Evolutionary conservation across 495 filamentous ascomycete species (phyloP), one percentile per base, ranked within the genome.

Genomic region (Rostrohypoxylon terebratum): DNA sequence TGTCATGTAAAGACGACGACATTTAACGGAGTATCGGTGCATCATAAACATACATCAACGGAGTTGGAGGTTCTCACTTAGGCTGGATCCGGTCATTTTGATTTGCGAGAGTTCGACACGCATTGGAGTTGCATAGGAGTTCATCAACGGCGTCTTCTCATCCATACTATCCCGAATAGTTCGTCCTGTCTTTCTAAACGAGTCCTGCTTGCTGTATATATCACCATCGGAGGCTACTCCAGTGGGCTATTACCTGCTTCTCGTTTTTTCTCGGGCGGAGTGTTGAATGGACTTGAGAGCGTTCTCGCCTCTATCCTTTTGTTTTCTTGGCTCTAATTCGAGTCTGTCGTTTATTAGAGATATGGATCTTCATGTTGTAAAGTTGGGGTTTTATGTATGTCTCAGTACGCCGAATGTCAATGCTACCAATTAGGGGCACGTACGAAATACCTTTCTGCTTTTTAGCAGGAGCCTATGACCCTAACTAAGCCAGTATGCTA

Each of bases 1-100:
- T 28, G 77, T 89, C 67, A 89, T 89, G 87, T 89, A 81, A 87
- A 2, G 40, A 16, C 28, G 11, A 55, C 34, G 1, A 38, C 55
- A 61, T 60, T 13, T 11, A 13, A 36, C 28, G 60, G 60, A 48
- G 54, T 68, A 65, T 34, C 20, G 47, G 66, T 64, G 48, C 65
- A 73, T 73, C 59, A 68, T 40, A 48, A 61, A 51, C 20, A 38
- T 23, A 59, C 42, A 59, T 48, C 6, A 54, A 18, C 36, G 63
- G 65, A 68, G 64, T 61, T 68, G 48, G 54, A 48, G 36, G 62
- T 47, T 42, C 28, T 38, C 48, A 47, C 47, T 40, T 28, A 59
- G 59, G 45, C 58, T 47, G 53, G 59, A 38, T 31, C 42, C 45
- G 53, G 53, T 65, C 34, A 34, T 63, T 44, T 44, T 18, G 40